A percentile compares a stretch with the other conserved stretches of the same genome.
phyloP scores from a whole-genome alignment of 2,329 filamentous ascomycete genomes.

The Penicillium psychrosexuale region DNA sequence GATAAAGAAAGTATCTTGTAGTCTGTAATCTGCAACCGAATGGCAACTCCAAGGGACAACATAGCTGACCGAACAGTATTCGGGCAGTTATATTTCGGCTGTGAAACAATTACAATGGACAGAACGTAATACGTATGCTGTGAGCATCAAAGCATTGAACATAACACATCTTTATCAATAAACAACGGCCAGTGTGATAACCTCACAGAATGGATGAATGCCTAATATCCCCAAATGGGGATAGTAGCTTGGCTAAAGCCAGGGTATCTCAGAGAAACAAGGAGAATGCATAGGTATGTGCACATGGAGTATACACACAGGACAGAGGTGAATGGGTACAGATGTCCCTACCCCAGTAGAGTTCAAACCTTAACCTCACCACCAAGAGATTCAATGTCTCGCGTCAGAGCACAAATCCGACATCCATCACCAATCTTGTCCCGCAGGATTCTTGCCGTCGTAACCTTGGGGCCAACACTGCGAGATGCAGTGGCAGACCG shows the following conservation, averaged over 20 bases:
- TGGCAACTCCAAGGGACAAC: not conserved
- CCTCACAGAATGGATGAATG: not conserved
- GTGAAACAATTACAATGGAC: not conserved
- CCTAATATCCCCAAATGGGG: not conserved
- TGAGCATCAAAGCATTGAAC: not conserved
- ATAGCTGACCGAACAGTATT: not conserved
- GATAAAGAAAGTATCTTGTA: not conserved
- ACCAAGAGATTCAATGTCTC: conserved; percentile 35
- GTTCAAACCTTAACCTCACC: conserved; percentile 17
- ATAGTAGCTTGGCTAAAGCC: conserved; percentile 1
- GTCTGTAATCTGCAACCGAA: not conserved
- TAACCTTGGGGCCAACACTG: conserved; percentile 82
- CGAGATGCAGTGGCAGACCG: conserved; percentile 34
- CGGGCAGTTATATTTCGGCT: not conserved
- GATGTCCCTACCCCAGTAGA: not conserved
- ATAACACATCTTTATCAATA: not conserved
- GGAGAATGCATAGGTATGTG: conserved; percentile 7
- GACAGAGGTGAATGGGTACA: not conserved
- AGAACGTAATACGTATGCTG: not conserved
- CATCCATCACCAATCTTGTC: conserved; percentile 59
- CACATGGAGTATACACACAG: conserved; percentile 7
- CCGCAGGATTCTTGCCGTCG: conserved; percentile 72
- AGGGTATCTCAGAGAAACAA: conserved; percentile 13
- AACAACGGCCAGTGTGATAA: not conserved
- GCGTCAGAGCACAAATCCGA: conserved; percentile 38